Conservation (phyloP, 2,329 filamentous ascomycete species). For the Epichloe amarillans region DNA sequence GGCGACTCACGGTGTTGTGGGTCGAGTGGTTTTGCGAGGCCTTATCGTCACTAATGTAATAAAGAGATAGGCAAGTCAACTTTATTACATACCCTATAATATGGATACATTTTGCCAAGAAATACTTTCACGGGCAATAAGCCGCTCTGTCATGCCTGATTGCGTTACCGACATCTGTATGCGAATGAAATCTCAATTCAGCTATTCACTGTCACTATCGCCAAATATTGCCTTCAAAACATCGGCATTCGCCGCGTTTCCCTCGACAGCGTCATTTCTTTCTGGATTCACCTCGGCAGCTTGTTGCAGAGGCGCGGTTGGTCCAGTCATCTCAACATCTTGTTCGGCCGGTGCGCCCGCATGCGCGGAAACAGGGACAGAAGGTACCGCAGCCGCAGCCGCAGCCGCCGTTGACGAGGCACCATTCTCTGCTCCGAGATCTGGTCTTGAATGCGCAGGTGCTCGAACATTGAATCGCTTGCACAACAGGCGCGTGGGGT, state of each 20-base stretch:
- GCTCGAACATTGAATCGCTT: constrained; percentile 85
- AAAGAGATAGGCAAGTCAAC: too few relatives aligned
- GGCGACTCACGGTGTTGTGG: too few relatives aligned
- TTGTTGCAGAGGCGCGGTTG: neutral
- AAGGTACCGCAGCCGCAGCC: neutral
- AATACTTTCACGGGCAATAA: too few relatives aligned
- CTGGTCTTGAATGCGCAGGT: constrained; percentile 52
- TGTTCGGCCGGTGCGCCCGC: neutral
- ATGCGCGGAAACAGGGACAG: neutral
- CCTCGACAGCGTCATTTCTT: constrained; percentile 55
- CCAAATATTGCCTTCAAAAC: constrained; percentile 92
- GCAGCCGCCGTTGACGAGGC: neutral
- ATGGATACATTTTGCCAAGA: too few relatives aligned
- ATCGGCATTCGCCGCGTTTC: constrained; percentile 59
- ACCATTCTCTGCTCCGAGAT: constrained; percentile 24
- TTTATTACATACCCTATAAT: too few relatives aligned
- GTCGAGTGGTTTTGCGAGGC: too few relatives aligned
- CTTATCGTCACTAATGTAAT: too few relatives aligned
- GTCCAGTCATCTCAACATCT: neutral
- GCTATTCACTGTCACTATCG: constrained; percentile 57
- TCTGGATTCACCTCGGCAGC: constrained; percentile 48
- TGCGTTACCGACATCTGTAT: neutral
- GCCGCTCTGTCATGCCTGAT: neutral
- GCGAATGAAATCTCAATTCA: neutral
- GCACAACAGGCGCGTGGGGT: constrained; percentile 73